Percentiles rank a stretch among this genome's conserved stretches.
These are phyloP conservation scores for Colletotrichum endophyticum DNA, from an alignment of 2,329 filamentous ascomycete genomes.

Conservation along the genomic window DNA sequence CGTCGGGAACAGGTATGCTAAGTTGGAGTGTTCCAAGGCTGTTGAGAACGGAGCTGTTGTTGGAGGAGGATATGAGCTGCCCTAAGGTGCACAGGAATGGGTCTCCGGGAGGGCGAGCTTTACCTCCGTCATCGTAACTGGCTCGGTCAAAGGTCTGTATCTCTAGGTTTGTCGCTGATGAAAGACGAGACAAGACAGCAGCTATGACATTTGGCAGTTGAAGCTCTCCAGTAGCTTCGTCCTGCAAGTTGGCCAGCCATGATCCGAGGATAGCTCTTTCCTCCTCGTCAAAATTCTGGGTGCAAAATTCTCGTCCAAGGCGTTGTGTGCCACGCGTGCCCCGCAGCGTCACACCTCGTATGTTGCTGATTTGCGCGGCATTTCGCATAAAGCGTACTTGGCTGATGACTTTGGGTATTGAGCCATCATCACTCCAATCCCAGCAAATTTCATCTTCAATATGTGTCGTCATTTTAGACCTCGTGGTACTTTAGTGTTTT, in stretches of 20 bases:
- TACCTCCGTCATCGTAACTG: neutral
- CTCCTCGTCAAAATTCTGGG: neutral
- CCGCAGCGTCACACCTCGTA: neutral
- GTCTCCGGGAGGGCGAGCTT: neutral
- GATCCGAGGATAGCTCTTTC: neutral
- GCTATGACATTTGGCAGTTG: neutral
- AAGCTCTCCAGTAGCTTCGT: neutral
- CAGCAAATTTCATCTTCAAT: neutral
- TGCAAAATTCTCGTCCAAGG: neutral
- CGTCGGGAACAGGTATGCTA: neutral
- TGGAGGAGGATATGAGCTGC: neutral
- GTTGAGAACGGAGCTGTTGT: neutral
- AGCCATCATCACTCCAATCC: neutral
- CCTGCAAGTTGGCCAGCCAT: neutral
- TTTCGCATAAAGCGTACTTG: neutral
- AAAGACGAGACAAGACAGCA: neutral
- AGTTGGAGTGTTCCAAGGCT: neutral
- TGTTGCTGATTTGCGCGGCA: neutral
- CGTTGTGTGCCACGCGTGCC: fast-evolving
- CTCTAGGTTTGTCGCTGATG: neutral
- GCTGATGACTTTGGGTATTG: neutral
- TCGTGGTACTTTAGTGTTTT: neutral
- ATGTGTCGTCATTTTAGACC: neutral
- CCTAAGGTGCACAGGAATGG: neutral
- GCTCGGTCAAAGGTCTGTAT: neutral